Base-by-base conservation (phyloP, 768 basidiomycete species). In the Rhizopogon vesiculosus region DNA sequence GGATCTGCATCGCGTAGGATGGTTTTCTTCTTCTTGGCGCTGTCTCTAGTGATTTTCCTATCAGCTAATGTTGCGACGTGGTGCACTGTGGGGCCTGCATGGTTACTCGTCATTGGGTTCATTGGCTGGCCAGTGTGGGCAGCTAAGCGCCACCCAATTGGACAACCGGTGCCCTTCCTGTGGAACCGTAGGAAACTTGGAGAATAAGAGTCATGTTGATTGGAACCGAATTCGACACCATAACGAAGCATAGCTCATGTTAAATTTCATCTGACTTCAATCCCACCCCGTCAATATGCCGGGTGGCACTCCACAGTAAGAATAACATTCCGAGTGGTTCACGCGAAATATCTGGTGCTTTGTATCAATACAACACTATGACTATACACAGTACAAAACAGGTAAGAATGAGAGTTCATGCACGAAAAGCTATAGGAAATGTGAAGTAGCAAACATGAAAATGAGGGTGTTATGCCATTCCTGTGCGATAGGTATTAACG, bases 1-100 rank as follows among this genome's bases (percentile, higher is more conserved):
- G 8, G 40, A 25, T 9, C 31, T 25, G 8, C 29, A 39, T 39
- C 15, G 18, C 18, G 16, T 39, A 59, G 57, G 10, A 59, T 59
- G 46, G 7, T 56, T 18, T 50, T 55, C 39, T 59, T 59, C 39
- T 39, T 55, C 8, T 51, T 59, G 8, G 49, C 42, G 8, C 38
- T 59, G 31, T 55, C 57, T 4, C 19, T 59, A 5, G 40, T 56
- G 22, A 42, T 59, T 12, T 59, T 45, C 29, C 39, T 45, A 7
- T 46, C 53, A 9, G 16, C 33, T 15, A 15, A 41, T 18, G 13
- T 46, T 15, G 25, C 41, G 16, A 49, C 54, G 3, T 45, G 45
- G 13, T 28, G 39, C 25, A 31, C 39, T 18, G 51, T 52, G 5
- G 48, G 42, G 10, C 55, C 55, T 18, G 50, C 41, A 5, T 56